Base-by-base conservation (phyloP, 2,329 filamentous ascomycete species). In the Blastomyces silverae region DNA sequence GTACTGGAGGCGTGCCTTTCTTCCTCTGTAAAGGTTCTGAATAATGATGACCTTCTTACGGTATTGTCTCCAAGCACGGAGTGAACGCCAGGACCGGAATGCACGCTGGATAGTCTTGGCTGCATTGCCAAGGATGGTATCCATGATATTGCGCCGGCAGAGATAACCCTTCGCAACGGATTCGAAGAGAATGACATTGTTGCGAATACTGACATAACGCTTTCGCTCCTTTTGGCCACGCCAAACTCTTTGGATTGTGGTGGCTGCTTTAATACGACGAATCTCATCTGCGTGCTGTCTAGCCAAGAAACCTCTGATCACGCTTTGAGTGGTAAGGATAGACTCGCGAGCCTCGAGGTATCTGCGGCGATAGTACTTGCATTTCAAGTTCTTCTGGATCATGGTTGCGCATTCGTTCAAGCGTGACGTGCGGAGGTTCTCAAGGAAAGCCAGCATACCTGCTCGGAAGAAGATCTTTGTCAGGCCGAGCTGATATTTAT, bases 391-490 rank as follows among this genome's bases (percentile, higher is more conserved):
- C 87, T 99, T 99, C 79, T 99, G 94, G 64, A 99, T 99, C 87
- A 99, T 90, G 71, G 96, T 90, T 15, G 94, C 94, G 70, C 92
- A 96, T 70, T 92, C 90, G 75, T 96, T 97, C 74, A 99, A 84
- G 66, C 92, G 88, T 69, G 84, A 91, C 15, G 94, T 97, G 66
- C 94, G 87, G 69, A 97, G 83, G 70, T 97, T 97, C 79, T 99
- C 94, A 61, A 99, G 82, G 80, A 97, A 97, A 7, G 94, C 94
- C 71, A 99, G 87, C 94, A 99, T 99, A 77, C 94, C 94, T 64
- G 94, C 94, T 66, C 94, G 89, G 87, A 99, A 99, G 81, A 99
- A 99, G 75, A 99, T 97, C 81, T 99, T 99, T 62, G 93, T 97
- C 69, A 97, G 82, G 79, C 94, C 94, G 69, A 99, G 85, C 79